Evolutionary conservation across 495 filamentous ascomycete genomes (phyloP).

Genomic region (Diplogelasinospora grovesii): DNA sequence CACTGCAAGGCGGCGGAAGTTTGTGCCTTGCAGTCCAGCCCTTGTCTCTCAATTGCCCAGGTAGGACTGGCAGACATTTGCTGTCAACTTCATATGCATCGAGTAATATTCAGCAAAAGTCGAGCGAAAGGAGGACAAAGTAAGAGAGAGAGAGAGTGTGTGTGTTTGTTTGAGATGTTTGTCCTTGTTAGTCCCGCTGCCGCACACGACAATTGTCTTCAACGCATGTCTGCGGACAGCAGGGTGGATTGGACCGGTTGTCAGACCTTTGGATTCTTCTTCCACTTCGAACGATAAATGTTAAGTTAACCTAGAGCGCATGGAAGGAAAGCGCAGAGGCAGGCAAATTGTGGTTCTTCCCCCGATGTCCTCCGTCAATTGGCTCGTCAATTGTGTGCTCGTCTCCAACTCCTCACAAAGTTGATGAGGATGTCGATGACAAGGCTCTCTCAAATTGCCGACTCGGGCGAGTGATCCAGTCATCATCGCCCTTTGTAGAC

Average conservation of each 20-base stretch:
- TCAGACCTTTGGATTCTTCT: conserved; percentile 52
- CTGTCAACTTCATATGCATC: too few relatives aligned
- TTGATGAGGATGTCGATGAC: not conserved
- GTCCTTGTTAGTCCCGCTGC: conserved; percentile 55
- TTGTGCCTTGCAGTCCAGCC: too few relatives aligned
- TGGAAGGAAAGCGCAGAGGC: conserved; percentile 43
- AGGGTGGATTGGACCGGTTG: conserved; percentile 58
- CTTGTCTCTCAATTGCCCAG: too few relatives aligned
- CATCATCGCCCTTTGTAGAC: too few relatives aligned
- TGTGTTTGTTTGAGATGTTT: conserved; percentile 36
- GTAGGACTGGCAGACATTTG: too few relatives aligned
- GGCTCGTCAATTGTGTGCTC: conserved; percentile 10
- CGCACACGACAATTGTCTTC: conserved; percentile 39
- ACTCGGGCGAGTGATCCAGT: too few relatives aligned
- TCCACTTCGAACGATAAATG: conserved; percentile 55
- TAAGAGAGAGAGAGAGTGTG: too few relatives aligned
- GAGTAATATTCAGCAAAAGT: too few relatives aligned
- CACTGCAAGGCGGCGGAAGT: too few relatives aligned
- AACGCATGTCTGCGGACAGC: conserved; percentile 45
- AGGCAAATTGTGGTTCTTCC: conserved; percentile 51
- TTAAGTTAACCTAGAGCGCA: conserved; percentile 48
- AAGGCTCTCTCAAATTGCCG: not conserved
- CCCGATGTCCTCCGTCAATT: too few relatives aligned
- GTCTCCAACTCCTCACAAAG: not conserved
- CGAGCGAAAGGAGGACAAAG: too few relatives aligned